Base-by-base conservation (phyloP, 768 basidiomycete species). In the Xerocomellus dryophilus region DNA sequence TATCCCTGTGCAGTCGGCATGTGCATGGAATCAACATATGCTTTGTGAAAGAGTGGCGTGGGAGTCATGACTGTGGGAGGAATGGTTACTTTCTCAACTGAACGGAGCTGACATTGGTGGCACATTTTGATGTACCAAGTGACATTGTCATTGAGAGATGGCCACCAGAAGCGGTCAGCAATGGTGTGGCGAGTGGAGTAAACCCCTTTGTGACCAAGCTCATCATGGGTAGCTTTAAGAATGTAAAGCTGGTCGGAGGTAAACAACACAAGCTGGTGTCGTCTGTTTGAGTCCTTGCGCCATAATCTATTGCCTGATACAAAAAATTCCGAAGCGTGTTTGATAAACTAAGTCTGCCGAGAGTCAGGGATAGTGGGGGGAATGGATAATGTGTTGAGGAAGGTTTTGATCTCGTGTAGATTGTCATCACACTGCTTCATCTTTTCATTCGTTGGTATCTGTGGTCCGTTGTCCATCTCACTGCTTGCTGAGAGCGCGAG, bases 71-170 rank as follows among this genome's bases (percentile, higher is more conserved):
- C n/a, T n/a, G n/a, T n/a, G n/a, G n/a, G n/a, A n/a, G n/a, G n/a
- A n/a, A n/a, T n/a, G n/a, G n/a, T n/a, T n/a, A n/a, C n/a, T n/a
- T n/a, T n/a, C n/a, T n/a, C n/a, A n/a, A n/a, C n/a, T n/a, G n/a
- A n/a, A n/a, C n/a, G n/a, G n/a, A 62, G 43, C 43, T 79, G 77
- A 50, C 78, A 78, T 7, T 62, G 47, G 42, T 77, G 72, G 49
- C 77, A 78, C 0, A 71, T 69, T 3, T 59, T 43, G 2, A 73
- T 53, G 47, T 61, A 74, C 68, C 70, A 73, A 0, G 60, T 54
- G 5, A 75, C 40, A 31, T 75, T 66, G 0, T 61, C 38, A 0
- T 63, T 50, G 3, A 73, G 51, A 0, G 62, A 43, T 0, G 71
- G 69, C 65, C 74, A 68, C 69, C 64, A 74, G 39, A 70, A 70